These are phyloP conservation scores for Mimosa pudica DNA, from an alignment of 306 rosid species.

Conservation along the genomic window DNA sequence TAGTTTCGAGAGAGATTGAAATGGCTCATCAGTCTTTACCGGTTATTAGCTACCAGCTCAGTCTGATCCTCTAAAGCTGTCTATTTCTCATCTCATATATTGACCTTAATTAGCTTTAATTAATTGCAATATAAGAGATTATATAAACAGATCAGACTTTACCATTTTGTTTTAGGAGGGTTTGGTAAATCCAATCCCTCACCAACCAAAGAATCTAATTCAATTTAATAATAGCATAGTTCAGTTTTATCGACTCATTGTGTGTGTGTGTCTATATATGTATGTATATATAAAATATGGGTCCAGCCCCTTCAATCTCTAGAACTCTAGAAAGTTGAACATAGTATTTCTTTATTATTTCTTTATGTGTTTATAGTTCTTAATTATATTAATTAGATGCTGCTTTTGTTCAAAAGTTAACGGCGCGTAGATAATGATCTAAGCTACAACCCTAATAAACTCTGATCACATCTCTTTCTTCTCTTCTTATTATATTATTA, in stretches of 20 bases:
- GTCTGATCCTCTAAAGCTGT: background rate
- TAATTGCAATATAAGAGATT: background rate
- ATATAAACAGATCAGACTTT: background rate
- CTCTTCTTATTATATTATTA: background rate
- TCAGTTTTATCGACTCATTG: background rate
- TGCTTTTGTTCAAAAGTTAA: background rate
- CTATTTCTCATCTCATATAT: background rate
- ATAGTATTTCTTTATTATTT: background rate
- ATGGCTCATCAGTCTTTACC: background rate
- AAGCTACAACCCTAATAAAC: constrained; percentile 5
- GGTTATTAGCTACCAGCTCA: background rate
- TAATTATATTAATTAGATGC: background rate
- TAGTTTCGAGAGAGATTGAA: background rate
- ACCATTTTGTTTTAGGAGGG: constrained; percentile 7
- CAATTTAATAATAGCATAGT: background rate
- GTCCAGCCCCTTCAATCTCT: background rate
- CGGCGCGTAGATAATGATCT: constrained; percentile 10
- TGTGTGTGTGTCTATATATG: background rate
- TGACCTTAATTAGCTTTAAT: background rate
- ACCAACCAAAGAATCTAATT: constrained; percentile 16
- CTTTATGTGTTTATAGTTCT: background rate
- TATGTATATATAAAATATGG: background rate
- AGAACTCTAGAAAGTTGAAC: background rate
- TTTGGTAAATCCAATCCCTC: constrained; percentile 25
- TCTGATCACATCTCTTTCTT: background rate